A percentile compares a stretch with the other conserved stretches of the same genome.
phyloP scores from a whole-genome alignment of 2,329 filamentous ascomycete genomes.

The Fusarium austroafricanum region DNA sequence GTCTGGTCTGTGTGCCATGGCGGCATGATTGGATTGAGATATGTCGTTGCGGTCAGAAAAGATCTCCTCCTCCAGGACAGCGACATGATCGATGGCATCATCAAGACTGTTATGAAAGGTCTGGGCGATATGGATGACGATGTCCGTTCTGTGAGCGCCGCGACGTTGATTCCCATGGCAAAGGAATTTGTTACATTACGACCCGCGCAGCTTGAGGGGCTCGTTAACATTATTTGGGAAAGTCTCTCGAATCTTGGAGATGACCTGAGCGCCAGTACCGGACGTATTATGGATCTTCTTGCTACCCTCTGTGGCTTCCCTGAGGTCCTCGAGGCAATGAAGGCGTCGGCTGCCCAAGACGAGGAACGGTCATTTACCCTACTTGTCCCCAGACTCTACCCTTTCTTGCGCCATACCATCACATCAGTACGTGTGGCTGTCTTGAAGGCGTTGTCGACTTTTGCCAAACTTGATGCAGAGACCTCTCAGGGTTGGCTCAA shows the following conservation, averaged over 20 bases:
- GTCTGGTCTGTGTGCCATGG: constrained; percentile 97
- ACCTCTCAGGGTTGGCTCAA: constrained; percentile 91
- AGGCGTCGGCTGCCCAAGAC: constrained; percentile 83
- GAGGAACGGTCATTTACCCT: constrained; percentile 90
- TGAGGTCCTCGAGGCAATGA: constrained; percentile 94
- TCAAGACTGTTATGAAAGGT: constrained; percentile 94
- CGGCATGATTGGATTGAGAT: constrained; percentile 96
- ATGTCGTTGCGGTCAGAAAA: constrained; percentile 93
- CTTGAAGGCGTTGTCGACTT: constrained; percentile 90
- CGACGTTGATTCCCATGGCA: constrained; percentile 96
- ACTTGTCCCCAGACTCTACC: constrained; percentile 92
- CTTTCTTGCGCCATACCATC: constrained; percentile 96
- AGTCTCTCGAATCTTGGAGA: constrained; percentile 97
- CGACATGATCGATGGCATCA: constrained; percentile 90
- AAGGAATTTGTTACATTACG: constrained; percentile 92
- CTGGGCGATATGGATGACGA: constrained; percentile 92
- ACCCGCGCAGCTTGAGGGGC: constrained; percentile 77
- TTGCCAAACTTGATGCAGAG: constrained; percentile 85
- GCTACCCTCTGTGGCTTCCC: constrained; percentile 96
- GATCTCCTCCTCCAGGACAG: constrained; percentile 87
- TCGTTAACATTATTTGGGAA: constrained; percentile 97
- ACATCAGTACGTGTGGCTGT: constrained; percentile 95
- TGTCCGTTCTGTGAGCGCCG: constrained; percentile 94
- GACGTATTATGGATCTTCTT: constrained; percentile 97
- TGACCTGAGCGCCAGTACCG: constrained; percentile 95